These are phyloP conservation scores for Cercospora citrullina DNA, from an alignment of 2,329 filamentous ascomycete species.

Conservation along the genomic window DNA sequence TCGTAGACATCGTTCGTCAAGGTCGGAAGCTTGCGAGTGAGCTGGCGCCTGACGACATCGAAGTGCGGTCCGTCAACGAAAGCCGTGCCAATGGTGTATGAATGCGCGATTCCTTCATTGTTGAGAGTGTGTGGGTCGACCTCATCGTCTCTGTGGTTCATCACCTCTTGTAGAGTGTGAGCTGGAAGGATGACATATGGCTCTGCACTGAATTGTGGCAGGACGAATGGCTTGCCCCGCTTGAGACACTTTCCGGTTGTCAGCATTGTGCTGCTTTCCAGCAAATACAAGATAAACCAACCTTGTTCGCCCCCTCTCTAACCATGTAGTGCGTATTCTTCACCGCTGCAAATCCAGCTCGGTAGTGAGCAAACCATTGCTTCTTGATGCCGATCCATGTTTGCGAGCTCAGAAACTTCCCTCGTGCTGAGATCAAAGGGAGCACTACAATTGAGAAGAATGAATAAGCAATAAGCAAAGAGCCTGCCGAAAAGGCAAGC, in stretches of 20 bases:
- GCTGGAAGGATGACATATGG: slow-evolving; percentile 27
- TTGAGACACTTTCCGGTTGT: slow-evolving; percentile 17
- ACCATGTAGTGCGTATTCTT: slow-evolving; percentile 23
- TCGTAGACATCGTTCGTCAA: slow-evolving; percentile 28
- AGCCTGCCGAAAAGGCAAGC: slow-evolving; percentile 17
- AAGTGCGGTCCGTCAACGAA: slow-evolving; percentile 21
- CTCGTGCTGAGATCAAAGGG: slow-evolving; percentile 16
- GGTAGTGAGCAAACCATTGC: slow-evolving; percentile 19
- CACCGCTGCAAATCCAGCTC: slow-evolving; percentile 21
- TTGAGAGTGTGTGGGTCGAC: slow-evolving; percentile 22
- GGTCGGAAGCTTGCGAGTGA: slow-evolving; percentile 28
- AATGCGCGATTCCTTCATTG: slow-evolving; percentile 18
- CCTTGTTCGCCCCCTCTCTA: slow-evolving; percentile 18
- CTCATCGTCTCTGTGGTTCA: slow-evolving; percentile 23
- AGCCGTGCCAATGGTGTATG: slow-evolving; percentile 21
- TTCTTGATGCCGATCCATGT: slow-evolving; percentile 25
- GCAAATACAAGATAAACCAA: neutral
- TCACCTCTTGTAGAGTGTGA: slow-evolving; percentile 24
- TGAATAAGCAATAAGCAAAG: slow-evolving; percentile 14
- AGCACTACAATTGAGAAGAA: slow-evolving; percentile 17
- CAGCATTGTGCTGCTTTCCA: neutral
- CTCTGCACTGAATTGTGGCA: slow-evolving; percentile 27
- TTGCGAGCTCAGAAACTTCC: slow-evolving; percentile 19
- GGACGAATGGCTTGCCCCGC: slow-evolving; percentile 21
- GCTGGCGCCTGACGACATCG: slow-evolving; percentile 25